Conservation (phyloP, 805 yeast species). For the Saturnispora sekii region DNA sequence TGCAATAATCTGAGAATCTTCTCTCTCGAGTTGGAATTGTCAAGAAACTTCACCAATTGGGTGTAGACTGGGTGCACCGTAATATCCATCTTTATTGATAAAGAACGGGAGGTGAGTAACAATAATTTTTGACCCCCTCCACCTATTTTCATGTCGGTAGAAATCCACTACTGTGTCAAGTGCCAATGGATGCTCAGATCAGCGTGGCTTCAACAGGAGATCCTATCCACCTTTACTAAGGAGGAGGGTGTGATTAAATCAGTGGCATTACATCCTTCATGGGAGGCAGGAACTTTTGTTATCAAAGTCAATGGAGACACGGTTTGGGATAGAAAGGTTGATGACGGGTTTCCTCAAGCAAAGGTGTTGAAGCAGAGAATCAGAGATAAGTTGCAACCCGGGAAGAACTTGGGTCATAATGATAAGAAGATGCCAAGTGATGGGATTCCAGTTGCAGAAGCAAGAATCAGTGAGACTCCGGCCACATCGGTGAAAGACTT, state of each 20-base stretch:
- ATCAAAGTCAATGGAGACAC: constrained; percentile 30
- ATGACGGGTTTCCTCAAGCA: constrained; percentile 82
- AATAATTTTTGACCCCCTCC: not conserved
- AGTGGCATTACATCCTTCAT: constrained; percentile 38
- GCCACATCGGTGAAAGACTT: constrained; percentile 3
- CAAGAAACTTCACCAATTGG: constrained; percentile 54
- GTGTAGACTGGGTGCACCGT: constrained; percentile 53
- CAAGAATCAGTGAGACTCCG: not conserved
- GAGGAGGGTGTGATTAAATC: constrained; percentile 36
- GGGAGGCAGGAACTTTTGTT: constrained; percentile 47
- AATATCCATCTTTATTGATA: constrained; percentile 1
- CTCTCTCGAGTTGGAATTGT: constrained; percentile 64
- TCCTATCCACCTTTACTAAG: constrained; percentile 61
- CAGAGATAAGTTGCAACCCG: constrained; percentile 49
- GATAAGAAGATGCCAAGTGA: constrained; percentile 26
- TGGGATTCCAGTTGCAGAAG: not conserved
- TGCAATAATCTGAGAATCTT: constrained; percentile 72
- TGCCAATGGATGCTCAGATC: constrained; percentile 89
- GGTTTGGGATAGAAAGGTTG: constrained; percentile 51
- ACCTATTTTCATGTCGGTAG: constrained; percentile 31
- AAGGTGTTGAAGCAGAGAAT: constrained; percentile 64
- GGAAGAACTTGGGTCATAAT: constrained; percentile 50
- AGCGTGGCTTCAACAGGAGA: constrained; percentile 78
- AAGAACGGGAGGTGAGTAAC: not conserved
- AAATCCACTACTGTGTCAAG: constrained; percentile 66